Evolutionary conservation across 139 green algal genomes (phyloP).

Genomic region (Coccomyxa sp.): DNA sequence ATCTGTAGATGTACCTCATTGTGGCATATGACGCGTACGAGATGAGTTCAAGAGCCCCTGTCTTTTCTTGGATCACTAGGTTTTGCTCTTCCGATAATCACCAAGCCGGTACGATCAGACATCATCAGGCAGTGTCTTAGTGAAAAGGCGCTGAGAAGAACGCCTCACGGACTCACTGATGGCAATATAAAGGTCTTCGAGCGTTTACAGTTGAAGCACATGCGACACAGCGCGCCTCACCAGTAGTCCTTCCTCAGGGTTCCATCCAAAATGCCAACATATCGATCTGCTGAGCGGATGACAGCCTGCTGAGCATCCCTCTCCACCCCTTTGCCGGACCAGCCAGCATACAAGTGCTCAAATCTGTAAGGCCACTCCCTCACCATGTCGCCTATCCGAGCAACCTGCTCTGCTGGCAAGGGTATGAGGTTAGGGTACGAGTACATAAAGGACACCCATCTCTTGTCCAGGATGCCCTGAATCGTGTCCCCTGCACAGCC

Average conservation of each 20-base stretch:
- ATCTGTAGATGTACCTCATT: too few relatives aligned
- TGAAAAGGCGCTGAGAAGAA: too few relatives aligned
- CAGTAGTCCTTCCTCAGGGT: neutral
- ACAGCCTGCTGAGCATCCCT: neutral
- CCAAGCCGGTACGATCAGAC: too few relatives aligned
- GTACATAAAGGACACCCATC: conserved; percentile 8
- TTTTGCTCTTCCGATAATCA: too few relatives aligned
- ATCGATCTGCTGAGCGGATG: neutral
- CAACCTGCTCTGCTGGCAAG: neutral
- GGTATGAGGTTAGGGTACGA: neutral
- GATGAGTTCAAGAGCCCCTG: too few relatives aligned
- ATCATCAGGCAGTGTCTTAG: too few relatives aligned
- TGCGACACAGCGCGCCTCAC: too few relatives aligned
- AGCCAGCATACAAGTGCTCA: conserved; percentile 2
- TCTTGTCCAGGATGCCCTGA: neutral
- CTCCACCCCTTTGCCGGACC: neutral
- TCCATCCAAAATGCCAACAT: neutral
- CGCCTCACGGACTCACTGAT: too few relatives aligned
- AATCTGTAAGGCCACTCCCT: neutral
- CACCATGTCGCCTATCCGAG: neutral
- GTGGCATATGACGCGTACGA: too few relatives aligned
- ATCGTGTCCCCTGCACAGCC: neutral
- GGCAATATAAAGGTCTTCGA: too few relatives aligned
- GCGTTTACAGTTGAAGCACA: too few relatives aligned
- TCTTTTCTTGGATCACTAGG: too few relatives aligned